Evolutionary conservation across 1,139 yeast species (phyloP).

Genomic region (Geotrichum europaeum): DNA sequence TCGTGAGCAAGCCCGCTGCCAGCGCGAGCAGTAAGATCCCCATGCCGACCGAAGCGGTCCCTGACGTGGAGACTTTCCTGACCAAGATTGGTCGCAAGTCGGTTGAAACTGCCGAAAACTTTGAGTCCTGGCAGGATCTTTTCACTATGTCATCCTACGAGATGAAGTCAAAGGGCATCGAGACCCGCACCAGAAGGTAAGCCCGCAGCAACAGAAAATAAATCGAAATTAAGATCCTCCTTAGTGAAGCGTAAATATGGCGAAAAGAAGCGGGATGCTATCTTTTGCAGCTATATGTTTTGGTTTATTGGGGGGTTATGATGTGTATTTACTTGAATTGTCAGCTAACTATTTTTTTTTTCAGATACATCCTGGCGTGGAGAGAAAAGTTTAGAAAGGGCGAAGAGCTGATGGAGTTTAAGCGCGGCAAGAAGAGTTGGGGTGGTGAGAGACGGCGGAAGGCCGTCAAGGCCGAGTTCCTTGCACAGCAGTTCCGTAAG

Average conservation of each 20-base stretch:
- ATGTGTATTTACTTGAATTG: background rate
- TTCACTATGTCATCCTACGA: slow-evolving; percentile 49
- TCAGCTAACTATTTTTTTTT: background rate
- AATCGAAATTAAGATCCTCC: background rate
- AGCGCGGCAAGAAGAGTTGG: slow-evolving; percentile 63
- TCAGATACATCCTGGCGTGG: slow-evolving; percentile 42
- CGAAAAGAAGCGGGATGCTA: background rate
- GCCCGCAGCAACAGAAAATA: background rate
- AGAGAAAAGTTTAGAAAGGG: slow-evolving; percentile 49
- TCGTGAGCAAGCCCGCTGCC: background rate
- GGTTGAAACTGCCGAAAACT: slow-evolving; percentile 59
- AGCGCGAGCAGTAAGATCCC: background rate
- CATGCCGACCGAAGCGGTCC: slow-evolving; percentile 47
- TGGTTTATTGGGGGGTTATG: background rate
- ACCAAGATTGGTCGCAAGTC: slow-evolving; percentile 69
- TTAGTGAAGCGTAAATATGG: background rate
- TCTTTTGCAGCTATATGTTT: background rate
- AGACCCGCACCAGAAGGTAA: slow-evolving; percentile 62
- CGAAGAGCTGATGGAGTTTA: slow-evolving; percentile 52
- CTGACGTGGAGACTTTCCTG: slow-evolving; percentile 70
- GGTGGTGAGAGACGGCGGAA: slow-evolving; percentile 86
- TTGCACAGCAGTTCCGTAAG: slow-evolving; percentile 36
- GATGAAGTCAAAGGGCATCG: slow-evolving; percentile 77
- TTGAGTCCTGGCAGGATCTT: slow-evolving; percentile 70
- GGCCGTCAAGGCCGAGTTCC: slow-evolving; percentile 62